phyloP scores from a whole-genome alignment of 768 basidiomycete species.

The Trametes maxima region DNA sequence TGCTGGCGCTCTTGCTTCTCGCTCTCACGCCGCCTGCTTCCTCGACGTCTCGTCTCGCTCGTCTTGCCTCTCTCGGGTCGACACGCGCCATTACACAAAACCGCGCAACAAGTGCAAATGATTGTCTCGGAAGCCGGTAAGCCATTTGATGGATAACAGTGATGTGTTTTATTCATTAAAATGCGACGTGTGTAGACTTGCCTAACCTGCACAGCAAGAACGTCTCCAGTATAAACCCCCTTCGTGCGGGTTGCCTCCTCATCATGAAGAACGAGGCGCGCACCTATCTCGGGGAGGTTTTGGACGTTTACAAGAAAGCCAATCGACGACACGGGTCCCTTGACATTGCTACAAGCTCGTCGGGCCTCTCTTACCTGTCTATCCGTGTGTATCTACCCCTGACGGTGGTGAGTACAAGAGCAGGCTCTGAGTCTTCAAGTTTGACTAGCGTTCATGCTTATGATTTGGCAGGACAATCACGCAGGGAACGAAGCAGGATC shows the following conservation, averaged over 20 bases:
- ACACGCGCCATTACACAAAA: too few relatives aligned
- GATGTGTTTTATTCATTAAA: too few relatives aligned
- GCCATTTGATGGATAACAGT: too few relatives aligned
- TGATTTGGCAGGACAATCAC: neutral
- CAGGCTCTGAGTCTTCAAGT: neutral
- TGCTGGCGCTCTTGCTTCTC: too few relatives aligned
- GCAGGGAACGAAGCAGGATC: too few relatives aligned
- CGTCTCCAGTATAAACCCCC: neutral
- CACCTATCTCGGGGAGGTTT: slow-evolving; percentile 1
- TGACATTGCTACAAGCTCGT: neutral
- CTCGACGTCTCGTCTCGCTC: too few relatives aligned
- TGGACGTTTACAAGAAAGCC: slow-evolving; percentile 1
- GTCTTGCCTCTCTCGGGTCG: too few relatives aligned
- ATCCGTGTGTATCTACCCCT: neutral
- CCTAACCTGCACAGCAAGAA: neutral
- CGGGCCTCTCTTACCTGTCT: slow-evolving; percentile 3
- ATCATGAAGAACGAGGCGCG: neutral
- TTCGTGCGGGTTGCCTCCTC: neutral
- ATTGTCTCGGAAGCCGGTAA: too few relatives aligned
- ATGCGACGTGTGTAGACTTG: too few relatives aligned
- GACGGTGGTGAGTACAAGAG: neutral
- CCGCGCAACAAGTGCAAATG: too few relatives aligned
- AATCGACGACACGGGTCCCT: neutral
- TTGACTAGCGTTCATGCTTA: neutral
- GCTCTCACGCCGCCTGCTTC: too few relatives aligned